These are phyloP conservation scores for Geoglossum glabrum DNA, from an alignment of 495 filamentous ascomycete species.

Conservation along the genomic window DNA sequence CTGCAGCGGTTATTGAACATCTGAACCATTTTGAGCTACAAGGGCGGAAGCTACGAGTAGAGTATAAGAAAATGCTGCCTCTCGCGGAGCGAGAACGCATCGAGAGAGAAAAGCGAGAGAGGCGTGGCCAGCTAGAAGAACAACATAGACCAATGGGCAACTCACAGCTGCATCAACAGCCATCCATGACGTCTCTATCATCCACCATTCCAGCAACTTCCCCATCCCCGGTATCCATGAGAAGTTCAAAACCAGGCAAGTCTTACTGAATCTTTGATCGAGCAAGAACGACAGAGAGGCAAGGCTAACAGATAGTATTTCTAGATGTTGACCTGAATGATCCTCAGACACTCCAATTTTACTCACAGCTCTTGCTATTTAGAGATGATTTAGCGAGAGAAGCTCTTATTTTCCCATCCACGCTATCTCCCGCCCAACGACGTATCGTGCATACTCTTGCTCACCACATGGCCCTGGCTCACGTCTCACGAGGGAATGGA, in stretches of 20 bases:
- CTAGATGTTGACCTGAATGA: constrained; percentile 84
- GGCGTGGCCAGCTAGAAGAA: constrained; percentile 88
- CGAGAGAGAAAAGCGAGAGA: constrained; percentile 90
- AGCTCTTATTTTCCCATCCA: constrained; percentile 60
- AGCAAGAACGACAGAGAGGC: background rate
- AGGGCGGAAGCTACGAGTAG: constrained; percentile 80
- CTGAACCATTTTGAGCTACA: constrained; percentile 93
- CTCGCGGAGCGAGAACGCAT: constrained; percentile 87
- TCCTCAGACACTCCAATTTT: constrained; percentile 66
- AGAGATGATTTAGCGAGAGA: constrained; percentile 60
- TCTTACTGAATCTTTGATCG: constrained; percentile 5
- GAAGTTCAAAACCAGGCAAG: constrained; percentile 43
- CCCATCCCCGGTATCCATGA: constrained; percentile 46
- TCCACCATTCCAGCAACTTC: constrained; percentile 46
- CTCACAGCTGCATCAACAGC: constrained; percentile 54
- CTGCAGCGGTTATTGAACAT: constrained; percentile 67
- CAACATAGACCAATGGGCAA: constrained; percentile 61
- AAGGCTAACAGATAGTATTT: background rate
- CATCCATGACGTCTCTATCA: constrained; percentile 63
- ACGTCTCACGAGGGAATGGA: constrained; percentile 69
- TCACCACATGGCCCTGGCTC: constrained; percentile 81
- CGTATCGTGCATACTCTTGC: constrained; percentile 83
- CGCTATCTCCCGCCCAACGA: constrained; percentile 62
- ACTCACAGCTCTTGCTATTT: constrained; percentile 75
- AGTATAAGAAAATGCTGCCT: constrained; percentile 99